These are phyloP conservation scores for Parachlorella kessleri DNA, from an alignment of 139 green algal genomes.

Conservation along the genomic window DNA sequence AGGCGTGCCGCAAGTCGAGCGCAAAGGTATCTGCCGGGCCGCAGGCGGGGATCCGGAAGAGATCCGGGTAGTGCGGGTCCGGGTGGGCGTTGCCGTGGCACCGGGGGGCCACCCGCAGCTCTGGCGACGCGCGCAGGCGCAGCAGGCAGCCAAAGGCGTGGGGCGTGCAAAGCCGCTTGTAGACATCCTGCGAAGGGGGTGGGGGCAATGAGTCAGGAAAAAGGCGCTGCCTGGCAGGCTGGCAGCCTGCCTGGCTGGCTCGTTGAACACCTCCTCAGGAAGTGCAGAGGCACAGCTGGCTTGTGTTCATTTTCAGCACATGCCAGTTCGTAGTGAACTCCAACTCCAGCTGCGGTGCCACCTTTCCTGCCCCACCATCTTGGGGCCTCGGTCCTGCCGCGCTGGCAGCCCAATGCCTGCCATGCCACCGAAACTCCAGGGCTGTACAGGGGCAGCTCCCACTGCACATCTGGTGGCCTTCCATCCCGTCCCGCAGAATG, in stretches of 20 bases:
- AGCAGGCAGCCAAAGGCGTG: slow-evolving; percentile 68
- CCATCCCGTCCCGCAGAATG: no score
- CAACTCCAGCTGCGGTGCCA: background rate
- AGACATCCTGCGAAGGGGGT: slow-evolving; percentile 76
- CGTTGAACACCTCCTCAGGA: background rate
- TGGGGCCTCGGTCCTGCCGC: no score
- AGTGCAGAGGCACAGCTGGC: background rate
- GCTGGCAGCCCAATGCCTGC: no score
- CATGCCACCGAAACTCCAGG: no score
- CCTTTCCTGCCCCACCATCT: background rate
- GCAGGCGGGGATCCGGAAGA: slow-evolving; percentile 78
- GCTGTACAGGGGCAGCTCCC: no score
- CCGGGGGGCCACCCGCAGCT: slow-evolving; percentile 64
- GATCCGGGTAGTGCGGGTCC: slow-evolving; percentile 61
- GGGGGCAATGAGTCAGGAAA: background rate
- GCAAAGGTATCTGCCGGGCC: slow-evolving; percentile 68
- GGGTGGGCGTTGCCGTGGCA: background rate
- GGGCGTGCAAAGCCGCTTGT: slow-evolving; percentile 66
- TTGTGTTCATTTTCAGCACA: background rate
- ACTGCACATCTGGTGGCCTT: no score
- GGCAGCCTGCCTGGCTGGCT: background rate
- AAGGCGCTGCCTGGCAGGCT: background rate
- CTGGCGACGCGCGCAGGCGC: slow-evolving; percentile 72
- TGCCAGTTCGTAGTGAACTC: background rate
- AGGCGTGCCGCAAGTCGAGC: slow-evolving; percentile 70